Evolutionary conservation across 768 basidiomycete genomes (phyloP).

Genomic region (Pleurotus pulmonarius): DNA sequence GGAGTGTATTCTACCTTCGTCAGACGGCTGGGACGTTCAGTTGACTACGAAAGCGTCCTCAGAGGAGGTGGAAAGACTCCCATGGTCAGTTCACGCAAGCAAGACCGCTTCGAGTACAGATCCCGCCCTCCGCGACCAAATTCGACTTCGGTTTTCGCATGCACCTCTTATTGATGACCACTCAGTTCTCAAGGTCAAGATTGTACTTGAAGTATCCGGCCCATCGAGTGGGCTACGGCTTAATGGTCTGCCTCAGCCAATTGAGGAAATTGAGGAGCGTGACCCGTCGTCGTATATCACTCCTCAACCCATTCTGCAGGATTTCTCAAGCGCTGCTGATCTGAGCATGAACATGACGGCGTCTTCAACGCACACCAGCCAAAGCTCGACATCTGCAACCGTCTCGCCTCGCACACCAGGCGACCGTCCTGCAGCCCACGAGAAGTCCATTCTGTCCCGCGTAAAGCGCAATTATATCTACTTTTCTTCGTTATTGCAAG

Average conservation of each 20-base stretch:
- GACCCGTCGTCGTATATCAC: conserved; percentile 58
- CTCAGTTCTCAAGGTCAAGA: conserved; percentile 74
- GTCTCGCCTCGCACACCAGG: conserved; percentile 31
- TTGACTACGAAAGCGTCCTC: conserved; percentile 72
- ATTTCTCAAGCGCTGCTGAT: conserved; percentile 66
- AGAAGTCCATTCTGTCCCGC: conserved; percentile 81
- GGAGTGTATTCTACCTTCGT: conserved; percentile 74
- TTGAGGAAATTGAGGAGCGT: conserved; percentile 63
- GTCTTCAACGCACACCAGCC: conserved; percentile 53
- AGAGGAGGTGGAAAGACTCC: conserved; percentile 64
- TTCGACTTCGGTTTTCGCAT: conserved; percentile 69
- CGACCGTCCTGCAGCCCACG: conserved; percentile 56
- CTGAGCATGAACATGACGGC: conserved; percentile 58
- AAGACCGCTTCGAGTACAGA: conserved; percentile 37
- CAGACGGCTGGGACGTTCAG: conserved; percentile 86
- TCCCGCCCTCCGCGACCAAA: conserved; percentile 39
- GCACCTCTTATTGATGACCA: conserved; percentile 67
- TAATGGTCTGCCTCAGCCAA: conserved; percentile 76
- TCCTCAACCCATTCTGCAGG: conserved; percentile 64
- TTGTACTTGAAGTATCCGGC: conserved; percentile 78
- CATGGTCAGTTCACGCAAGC: conserved; percentile 66
- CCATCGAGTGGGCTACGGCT: conserved; percentile 75
- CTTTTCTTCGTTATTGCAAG: conserved; percentile 94
- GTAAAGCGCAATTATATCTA: conserved; percentile 96
- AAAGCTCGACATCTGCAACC: conserved; percentile 39